Evolutionary conservation across 768 basidiomycete species (phyloP).

Genomic region (Chalciporus pseudorubinellus): DNA sequence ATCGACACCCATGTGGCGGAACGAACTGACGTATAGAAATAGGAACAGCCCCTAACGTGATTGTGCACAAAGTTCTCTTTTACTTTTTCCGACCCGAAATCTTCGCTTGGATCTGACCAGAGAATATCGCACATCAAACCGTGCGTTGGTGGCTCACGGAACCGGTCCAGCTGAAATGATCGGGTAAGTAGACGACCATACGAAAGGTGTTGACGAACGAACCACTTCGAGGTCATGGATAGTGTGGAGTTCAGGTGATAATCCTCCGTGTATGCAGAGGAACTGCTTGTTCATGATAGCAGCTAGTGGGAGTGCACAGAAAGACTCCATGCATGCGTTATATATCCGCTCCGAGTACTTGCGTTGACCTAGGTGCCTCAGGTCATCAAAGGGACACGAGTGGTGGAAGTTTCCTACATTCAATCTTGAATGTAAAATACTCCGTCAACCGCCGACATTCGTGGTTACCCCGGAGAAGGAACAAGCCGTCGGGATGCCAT

Average conservation of each 20-base stretch:
- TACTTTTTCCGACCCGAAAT: slow-evolving; percentile 67
- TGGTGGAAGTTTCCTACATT: slow-evolving; percentile 29
- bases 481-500: slow-evolving; percentile 59
- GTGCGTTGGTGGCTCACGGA: slow-evolving; percentile 69
- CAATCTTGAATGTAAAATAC: slow-evolving; percentile 61
- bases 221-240: slow-evolving; percentile 64
- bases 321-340: slow-evolving; percentile 71
- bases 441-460: slow-evolving; percentile 66
- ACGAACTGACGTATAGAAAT: slow-evolving; percentile 64
- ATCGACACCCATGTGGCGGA: not conserved
- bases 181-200: not conserved
- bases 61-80: slow-evolving; percentile 68
- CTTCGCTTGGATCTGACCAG: slow-evolving; percentile 73
- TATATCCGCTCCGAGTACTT: slow-evolving; percentile 76
- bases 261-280: slow-evolving; percentile 71
- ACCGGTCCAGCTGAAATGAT: slow-evolving; percentile 57
- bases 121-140: slow-evolving; percentile 76
- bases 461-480: slow-evolving; percentile 63
- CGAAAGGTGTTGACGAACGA: slow-evolving; percentile 14
- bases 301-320: slow-evolving; percentile 68
- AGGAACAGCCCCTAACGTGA: slow-evolving; percentile 70
- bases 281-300: slow-evolving; percentile 83
- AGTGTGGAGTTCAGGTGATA: slow-evolving; percentile 68
- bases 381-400: slow-evolving; percentile 2
- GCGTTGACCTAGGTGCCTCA: slow-evolving; percentile 51